Evolutionary conservation across 2,329 filamentous ascomycete genomes (phyloP).

Genomic region (Botrytis squamosa): DNA sequence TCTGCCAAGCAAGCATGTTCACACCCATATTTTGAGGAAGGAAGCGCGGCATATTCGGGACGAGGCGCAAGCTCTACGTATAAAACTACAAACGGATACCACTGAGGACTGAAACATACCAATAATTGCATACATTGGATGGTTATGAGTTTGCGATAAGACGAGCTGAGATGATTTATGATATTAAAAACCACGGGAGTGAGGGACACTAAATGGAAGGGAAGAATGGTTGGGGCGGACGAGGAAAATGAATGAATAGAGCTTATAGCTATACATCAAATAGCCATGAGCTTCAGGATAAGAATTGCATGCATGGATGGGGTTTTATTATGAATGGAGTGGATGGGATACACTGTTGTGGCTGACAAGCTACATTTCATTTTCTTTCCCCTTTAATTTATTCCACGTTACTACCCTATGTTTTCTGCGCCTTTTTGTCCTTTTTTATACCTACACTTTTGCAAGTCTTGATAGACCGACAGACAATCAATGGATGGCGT

Average conservation of each 20-base stretch:
- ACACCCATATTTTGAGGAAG: constrained; percentile 73
- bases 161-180: constrained; percentile 21
- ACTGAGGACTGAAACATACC: constrained; percentile 30
- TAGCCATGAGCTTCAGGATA: constrained; percentile 19
- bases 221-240: background rate
- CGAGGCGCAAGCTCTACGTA: constrained; percentile 38
- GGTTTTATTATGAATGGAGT: constrained; percentile 1
- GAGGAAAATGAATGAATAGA: constrained; percentile 3
- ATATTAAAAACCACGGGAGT: constrained; percentile 14
- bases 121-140: constrained; percentile 20
- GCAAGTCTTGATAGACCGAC: background rate
- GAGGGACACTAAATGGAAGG: background rate
- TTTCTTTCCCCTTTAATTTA: constrained; percentile 6
- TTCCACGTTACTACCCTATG: background rate
- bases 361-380: constrained; percentile 9
- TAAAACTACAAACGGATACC: constrained; percentile 33
- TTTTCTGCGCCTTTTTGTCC: constrained; percentile 14
- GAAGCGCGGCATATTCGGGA: constrained; percentile 39
- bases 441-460: constrained; percentile 13
- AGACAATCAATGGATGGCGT: background rate
- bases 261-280: constrained; percentile 17
- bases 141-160: background rate
- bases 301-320: constrained; percentile 15
- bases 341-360: constrained; percentile 11
- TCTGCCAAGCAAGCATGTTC: constrained; percentile 84